Base-by-base conservation (phyloP, 1,139 yeast species). In the Pichiaceae sp. region DNA sequence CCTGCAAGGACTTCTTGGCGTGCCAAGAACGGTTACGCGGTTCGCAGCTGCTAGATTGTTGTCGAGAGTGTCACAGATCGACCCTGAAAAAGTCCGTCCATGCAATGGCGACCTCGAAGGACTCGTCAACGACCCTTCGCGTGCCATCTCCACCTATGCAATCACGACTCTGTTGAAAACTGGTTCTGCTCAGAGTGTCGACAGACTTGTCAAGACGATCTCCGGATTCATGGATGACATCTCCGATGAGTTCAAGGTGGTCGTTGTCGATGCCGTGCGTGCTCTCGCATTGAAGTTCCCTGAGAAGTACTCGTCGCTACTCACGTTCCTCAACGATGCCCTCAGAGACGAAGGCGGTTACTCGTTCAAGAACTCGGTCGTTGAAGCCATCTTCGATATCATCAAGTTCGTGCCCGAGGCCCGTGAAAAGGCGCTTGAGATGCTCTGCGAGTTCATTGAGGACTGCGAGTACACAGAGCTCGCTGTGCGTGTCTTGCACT, bases 141-240 rank as follows among this genome's bases (percentile, higher is more conserved):
- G 96, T 61, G 81, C 95, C 29, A 78, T 91, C 49, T 91, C 97
- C n/a, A 91, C 98, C n/a, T 89, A 87, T 60, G 97, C 98, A 23
- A 91, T 91, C 57, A 91, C 98, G 32, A 91, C 97, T 3, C 70
- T 91, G 54, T 75, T 91, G 59, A 91, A 89, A 64, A 91, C 98
- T 5, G 95, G 96, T 60, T 91, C 91, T 42, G 82, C 87, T 43
- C 87, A 83, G 46, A 81, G 80, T 53, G 95, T 91, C 39, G 96
- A 91, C 57, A 74, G 95, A 53, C 74, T 91, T 51, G 85, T 91
- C 60, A 69, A 79, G 45, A 89, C 87, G 44, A 86, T 93, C 66
- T 74, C 94, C 26, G 82, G 85, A 30, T 81, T 86, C 56, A 86
- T 89, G 82, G 86, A 78, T 56, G 97, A 89, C 51, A 91, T 91